Base-by-base conservation (phyloP, 306 rosid genomes). In the Psophocarpus tetragonolobus region DNA sequence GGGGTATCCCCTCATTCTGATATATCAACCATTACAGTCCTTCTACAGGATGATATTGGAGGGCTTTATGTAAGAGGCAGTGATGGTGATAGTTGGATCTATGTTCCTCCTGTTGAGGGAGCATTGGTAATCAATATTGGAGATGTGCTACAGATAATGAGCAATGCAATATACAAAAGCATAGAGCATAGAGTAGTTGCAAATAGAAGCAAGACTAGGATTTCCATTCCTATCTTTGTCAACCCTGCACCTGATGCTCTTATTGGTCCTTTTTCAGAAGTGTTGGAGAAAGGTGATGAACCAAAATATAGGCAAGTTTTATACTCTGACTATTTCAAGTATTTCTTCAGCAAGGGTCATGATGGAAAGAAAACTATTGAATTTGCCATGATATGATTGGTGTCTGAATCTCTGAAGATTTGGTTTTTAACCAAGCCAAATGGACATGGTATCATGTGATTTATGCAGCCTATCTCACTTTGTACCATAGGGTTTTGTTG, bases 321-420 rank as follows among this genome's bases (percentile, higher is more conserved):
- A 18, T 82, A 44, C 86, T 72, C 70, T 17, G 82, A 82, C 54
- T 87, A 84, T 66, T 77, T 83, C 74, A 84, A 79, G 36, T 77
- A 79, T 68, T 87, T 84, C 88, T 87, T 82, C 56, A 79, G 87
- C 60, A 87, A 84, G 77, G 32, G 74, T 76, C 86, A 76, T 64
- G 88, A 87, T 84, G 90, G 88, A 18, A 87, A 76, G 82, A 76
- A 67, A 4, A 74, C 87, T 21, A 32, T 84, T 10, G 81, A 87
- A 61, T 78, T 77, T 79, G 86, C 84, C 64, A 66, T 30, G 82
- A 77, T 83, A 48, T 80, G 68, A 73, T 71, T 33, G 0, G 32
- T 23, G n/a, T 3, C 30, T 5, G 1, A 8, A 21, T 54, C 24
- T 8, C 3, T 51, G 27, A 51, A 51, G 11, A 8, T 53, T 53